phyloP scores from a whole-genome alignment of 1,139 yeast species.

The Suhomyces bokatorum region DNA sequence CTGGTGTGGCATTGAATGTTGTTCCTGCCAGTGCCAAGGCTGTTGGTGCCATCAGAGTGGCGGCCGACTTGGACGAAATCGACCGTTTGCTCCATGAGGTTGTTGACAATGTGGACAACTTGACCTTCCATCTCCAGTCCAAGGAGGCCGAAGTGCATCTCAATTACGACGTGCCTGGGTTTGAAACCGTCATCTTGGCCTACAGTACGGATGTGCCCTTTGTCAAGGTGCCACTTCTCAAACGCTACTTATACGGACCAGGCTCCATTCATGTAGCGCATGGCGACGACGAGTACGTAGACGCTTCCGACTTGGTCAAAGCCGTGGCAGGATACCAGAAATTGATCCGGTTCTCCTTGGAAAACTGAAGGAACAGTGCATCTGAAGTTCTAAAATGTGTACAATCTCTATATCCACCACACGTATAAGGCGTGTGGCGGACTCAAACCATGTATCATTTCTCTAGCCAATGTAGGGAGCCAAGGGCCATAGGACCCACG shows the following conservation, averaged over 20 bases:
- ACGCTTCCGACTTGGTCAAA: constrained; percentile 47
- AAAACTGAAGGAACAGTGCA: neutral
- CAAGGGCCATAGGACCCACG: constrained; percentile 15
- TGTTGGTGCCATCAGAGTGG: constrained; percentile 52
- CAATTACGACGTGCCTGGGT: constrained; percentile 63
- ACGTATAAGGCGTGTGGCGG: constrained; percentile 40
- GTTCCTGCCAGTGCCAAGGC: constrained; percentile 62
- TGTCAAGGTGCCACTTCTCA: constrained; percentile 36
- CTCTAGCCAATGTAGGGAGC: constrained; percentile 35
- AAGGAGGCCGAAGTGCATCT: constrained; percentile 45
- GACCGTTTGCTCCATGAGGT: constrained; percentile 34
- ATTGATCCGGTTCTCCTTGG: constrained; percentile 35
- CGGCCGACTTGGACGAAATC: constrained; percentile 46
- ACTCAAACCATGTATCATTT: constrained; percentile 56
- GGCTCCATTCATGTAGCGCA: constrained; percentile 70
- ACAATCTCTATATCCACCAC: constrained; percentile 58
- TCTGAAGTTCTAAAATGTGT: constrained; percentile 31
- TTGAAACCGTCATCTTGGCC: constrained; percentile 55
- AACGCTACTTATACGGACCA: constrained; percentile 65
- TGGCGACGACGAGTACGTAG: constrained; percentile 58
- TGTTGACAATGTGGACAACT: constrained; percentile 32
- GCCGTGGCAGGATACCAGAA: constrained; percentile 60
- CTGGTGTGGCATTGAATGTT: constrained; percentile 65
- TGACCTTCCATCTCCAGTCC: constrained; percentile 22
- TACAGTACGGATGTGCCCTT: constrained; percentile 70